Evolutionary conservation across 306 rosid species (phyloP).

Genomic region (Lotus japonicus): DNA sequence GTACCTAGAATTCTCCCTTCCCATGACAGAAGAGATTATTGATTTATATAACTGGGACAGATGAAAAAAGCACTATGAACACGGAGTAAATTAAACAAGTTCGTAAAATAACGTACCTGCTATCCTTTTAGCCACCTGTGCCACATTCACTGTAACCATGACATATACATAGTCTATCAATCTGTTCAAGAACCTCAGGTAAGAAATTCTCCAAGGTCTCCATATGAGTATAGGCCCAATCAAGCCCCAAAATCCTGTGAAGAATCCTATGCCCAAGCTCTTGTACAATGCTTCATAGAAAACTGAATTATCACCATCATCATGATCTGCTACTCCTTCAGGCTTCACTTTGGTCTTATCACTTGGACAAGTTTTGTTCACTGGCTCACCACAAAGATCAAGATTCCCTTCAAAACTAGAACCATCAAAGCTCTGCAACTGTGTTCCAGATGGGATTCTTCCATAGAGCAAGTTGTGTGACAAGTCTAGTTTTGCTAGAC

Average conservation of each 20-base stretch:
- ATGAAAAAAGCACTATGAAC: no score
- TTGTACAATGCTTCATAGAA: constrained; percentile 8
- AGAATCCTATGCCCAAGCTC: constrained; percentile 3
- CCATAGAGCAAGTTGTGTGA: constrained; percentile 2
- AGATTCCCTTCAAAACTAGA: constrained; percentile 19
- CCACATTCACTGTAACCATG: background rate
- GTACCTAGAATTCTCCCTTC: no score
- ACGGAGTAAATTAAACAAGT: background rate
- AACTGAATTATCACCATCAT: background rate
- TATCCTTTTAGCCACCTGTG: no score
- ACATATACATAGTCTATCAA: background rate
- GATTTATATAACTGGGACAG: no score
- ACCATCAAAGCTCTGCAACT: background rate
- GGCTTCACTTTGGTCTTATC: background rate
- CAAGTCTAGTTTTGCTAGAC: background rate
- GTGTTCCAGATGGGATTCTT: constrained; percentile 9
- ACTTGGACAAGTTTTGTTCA: background rate
- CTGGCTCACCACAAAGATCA: constrained; percentile 14
- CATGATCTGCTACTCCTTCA: background rate
- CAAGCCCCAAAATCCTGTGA: background rate
- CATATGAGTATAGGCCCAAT: constrained; percentile 3
- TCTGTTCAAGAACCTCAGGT: background rate
- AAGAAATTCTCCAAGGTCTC: background rate
- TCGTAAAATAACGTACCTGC: background rate
- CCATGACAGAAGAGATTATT: no score